phyloP scores from a whole-genome alignment of 495 filamentous ascomycete species.

The Hypoxylon perforatum region DNA sequence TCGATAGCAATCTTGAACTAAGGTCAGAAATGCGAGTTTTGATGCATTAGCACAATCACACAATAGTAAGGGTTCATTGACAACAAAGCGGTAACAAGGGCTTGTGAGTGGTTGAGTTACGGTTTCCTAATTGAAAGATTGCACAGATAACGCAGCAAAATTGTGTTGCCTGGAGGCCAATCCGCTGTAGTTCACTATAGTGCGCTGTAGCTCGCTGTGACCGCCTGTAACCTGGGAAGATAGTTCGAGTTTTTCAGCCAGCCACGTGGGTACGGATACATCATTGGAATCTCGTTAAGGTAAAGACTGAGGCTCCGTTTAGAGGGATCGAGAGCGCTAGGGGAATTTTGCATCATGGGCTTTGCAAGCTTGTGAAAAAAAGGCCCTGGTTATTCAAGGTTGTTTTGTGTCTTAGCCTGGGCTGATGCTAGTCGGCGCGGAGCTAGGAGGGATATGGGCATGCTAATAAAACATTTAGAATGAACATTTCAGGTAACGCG shows the following conservation, averaged over 20 bases:
- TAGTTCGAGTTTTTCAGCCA: constrained; percentile 6
- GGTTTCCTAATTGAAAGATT: too few relatives aligned
- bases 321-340: constrained; percentile 20
- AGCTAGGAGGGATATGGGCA: neutral
- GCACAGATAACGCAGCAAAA: too few relatives aligned
- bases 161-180: too few relatives aligned
- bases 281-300: constrained; percentile 12
- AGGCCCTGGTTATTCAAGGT: too few relatives aligned
- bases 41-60: too few relatives aligned
- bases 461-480: constrained; percentile 14
- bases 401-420: constrained; percentile 1
- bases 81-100: too few relatives aligned
- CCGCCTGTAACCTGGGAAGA: constrained; percentile 8
- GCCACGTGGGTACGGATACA: constrained; percentile 32
- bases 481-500: constrained; percentile 15
- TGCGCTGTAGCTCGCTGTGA: neutral
- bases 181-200: too few relatives aligned
- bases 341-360: constrained; percentile 35
- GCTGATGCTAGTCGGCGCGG: neutral
- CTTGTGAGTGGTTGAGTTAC: too few relatives aligned
- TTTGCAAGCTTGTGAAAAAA: too few relatives aligned
- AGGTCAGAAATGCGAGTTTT: too few relatives aligned
- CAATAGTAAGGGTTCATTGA: too few relatives aligned
- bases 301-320: constrained; percentile 23
- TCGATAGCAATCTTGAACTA: too few relatives aligned